Evolutionary conservation across 208 protist species (phyloP).

Genomic region (Crithidia brevicula): DNA sequence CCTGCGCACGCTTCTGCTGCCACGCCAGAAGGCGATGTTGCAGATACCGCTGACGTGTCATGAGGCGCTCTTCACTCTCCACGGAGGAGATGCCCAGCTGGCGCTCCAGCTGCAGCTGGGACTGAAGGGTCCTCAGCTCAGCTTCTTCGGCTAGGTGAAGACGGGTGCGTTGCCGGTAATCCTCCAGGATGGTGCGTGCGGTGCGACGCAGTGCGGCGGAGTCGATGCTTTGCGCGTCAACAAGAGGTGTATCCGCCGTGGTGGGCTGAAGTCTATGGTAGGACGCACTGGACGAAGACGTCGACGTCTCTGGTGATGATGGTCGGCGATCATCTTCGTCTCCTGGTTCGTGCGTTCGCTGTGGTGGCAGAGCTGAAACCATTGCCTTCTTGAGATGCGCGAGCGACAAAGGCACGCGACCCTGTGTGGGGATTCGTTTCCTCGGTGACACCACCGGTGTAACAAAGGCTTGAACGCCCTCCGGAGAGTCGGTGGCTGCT

Average conservation of each 20-base stretch:
- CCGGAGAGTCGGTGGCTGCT: no score
- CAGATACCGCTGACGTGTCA: conserved; percentile 30
- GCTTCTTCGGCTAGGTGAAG: conserved; percentile 22
- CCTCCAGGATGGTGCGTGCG: conserved; percentile 14
- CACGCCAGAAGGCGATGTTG: conserved; percentile 38
- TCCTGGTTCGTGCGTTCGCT: no score
- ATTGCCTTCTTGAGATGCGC: no score
- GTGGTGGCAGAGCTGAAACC: no score
- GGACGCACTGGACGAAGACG: no score
- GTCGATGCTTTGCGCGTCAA: not conserved
- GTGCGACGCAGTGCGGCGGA: conserved; percentile 1
- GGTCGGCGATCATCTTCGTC: no score
- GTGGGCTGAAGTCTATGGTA: no score
- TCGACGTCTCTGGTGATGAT: no score
- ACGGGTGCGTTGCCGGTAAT: conserved; percentile 19
- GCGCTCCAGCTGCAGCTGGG: conserved; percentile 18
- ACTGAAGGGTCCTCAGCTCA: conserved; percentile 25
- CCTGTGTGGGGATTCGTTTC: no score
- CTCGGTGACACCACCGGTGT: no score
- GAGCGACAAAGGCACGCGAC: no score
- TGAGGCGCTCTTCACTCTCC: conserved; percentile 16
- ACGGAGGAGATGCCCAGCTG: not conserved
- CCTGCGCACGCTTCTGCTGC: conserved; percentile 36
- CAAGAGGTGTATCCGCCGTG: not conserved
- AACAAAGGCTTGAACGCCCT: no score